Percentiles rank a stretch among this genome's conserved stretches.
Evolutionary conservation across 1,139 yeast species (phyloP).

Genomic region (Pichia terricola): DNA sequence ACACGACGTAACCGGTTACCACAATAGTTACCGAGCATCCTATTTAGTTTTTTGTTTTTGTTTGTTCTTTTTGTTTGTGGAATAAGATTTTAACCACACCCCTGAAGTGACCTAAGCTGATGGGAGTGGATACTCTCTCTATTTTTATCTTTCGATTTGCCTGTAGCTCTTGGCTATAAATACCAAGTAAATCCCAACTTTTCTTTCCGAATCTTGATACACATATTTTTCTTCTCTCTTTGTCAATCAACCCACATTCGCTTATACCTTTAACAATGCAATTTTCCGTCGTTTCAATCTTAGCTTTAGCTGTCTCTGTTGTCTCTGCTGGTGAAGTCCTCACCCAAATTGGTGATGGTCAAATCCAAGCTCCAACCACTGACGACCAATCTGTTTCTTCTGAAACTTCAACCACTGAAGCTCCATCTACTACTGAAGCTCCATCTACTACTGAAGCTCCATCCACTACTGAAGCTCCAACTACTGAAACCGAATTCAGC

Average conservation of each 20-base stretch:
- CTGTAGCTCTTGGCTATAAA: too few species aligned
- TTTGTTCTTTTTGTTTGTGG: too few species aligned
- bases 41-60: too few species aligned
- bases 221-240: not conserved
- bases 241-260: constrained; percentile 1
- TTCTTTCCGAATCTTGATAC: not conserved
- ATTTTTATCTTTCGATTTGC: too few species aligned
- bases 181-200: not conserved
- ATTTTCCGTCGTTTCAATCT: constrained; percentile 25
- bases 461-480: constrained; percentile 1
- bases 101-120: too few species aligned
- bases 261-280: constrained; percentile 12
- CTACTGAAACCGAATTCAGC: constrained; percentile 1
- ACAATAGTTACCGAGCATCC: too few species aligned
- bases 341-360: constrained; percentile 21
- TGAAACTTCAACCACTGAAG: constrained; percentile 29
- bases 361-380: constrained; percentile 17
- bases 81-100: too few species aligned
- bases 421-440: not conserved
- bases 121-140: too few species aligned
- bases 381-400: constrained; percentile 25
- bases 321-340: constrained; percentile 19
- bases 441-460: constrained; percentile 1
- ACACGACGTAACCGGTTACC: too few species aligned
- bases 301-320: constrained; percentile 21